A percentile compares a stretch with the other conserved stretches of the same genome.
phyloP scores from a whole-genome alignment of 148 eudicot genomes.

The Suaeda aralocaspica region DNA sequence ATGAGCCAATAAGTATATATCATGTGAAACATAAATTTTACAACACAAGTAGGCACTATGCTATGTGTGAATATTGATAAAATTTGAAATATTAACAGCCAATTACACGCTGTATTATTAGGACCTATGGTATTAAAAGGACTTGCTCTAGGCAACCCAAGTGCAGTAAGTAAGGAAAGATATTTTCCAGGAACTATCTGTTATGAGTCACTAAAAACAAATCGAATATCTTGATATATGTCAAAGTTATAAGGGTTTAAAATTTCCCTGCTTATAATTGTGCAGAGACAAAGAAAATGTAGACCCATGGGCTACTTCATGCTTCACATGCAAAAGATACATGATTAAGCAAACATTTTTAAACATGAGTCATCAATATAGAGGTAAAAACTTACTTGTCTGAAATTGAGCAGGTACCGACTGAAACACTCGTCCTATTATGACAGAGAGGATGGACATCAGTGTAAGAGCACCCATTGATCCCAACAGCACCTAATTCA shows the following conservation, averaged over 20 bases:
- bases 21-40: no score
- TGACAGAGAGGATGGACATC: conserved; percentile 75
- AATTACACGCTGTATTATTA: no score
- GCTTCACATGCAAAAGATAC: not conserved
- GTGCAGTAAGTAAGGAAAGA: no score
- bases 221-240: not conserved
- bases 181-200: no score
- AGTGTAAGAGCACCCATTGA: conserved; percentile 94
- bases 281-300: not conserved
- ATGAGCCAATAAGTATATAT: no score
- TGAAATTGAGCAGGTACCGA: conserved; percentile 99
- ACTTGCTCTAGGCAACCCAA: no score
- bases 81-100: no score
- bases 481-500: conserved; percentile 79
- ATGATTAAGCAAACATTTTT: conserved; percentile 1
- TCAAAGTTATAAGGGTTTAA: not conserved
- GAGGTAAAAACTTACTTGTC: conserved; percentile 63
- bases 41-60: no score
- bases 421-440: conserved; percentile 84
- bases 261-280: not conserved
- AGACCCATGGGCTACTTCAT: not conserved
- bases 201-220: no score
- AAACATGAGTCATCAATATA: not conserved
- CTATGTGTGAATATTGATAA: no score
- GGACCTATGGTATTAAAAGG: no score